These are phyloP conservation scores for Globisporangium barbulae DNA, from an alignment of 352 stramenopile genomes.

Conservation along the genomic window DNA sequence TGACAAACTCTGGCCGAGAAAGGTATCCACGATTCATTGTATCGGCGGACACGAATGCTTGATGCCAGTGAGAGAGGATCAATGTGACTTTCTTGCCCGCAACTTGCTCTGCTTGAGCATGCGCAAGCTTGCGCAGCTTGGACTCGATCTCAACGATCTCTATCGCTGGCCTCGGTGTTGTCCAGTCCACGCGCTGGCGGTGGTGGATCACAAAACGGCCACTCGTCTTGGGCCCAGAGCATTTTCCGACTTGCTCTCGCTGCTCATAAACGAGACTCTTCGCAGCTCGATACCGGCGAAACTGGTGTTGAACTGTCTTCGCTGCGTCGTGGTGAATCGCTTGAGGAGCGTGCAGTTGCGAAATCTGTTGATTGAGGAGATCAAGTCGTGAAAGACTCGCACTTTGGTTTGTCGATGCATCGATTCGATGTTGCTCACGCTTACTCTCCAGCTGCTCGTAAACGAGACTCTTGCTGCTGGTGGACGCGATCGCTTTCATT, in stretches of 20 bases:
- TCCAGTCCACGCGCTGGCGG: conserved; percentile 66
- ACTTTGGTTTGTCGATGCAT: conserved; percentile 3
- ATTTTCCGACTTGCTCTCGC: conserved; percentile 44
- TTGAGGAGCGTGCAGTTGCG: conserved; percentile 30
- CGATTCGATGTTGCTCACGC: conserved; percentile 24
- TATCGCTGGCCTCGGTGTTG: conserved; percentile 30
- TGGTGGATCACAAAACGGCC: conserved; percentile 62
- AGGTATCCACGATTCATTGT: conserved; percentile 20
- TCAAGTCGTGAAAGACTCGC: conserved; percentile 15
- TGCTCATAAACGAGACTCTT: conserved; percentile 29
- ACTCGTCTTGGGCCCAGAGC: conserved; percentile 46
- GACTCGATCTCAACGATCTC: conserved; percentile 43
- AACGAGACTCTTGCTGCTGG: conserved; percentile 66
- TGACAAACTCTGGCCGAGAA: conserved; percentile 39
- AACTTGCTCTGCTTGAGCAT: conserved; percentile 28
- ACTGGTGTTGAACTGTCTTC: conserved; percentile 37
- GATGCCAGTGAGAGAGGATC: conserved; percentile 34
- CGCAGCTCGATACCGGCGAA: conserved; percentile 31
- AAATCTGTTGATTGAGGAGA: conserved; percentile 24
- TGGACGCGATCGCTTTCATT: conserved; percentile 67
- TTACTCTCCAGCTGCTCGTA: conserved; percentile 70
- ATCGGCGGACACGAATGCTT: conserved; percentile 37
- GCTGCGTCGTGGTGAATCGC: conserved; percentile 44
- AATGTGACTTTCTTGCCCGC: conserved; percentile 33
- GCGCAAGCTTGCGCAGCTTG: conserved; percentile 44